A percentile compares a stretch with the other conserved stretches of the same genome.
These are phyloP conservation scores for Sextonia rubra DNA, from an alignment of 164 flowering plant species.

Conservation along the genomic window DNA sequence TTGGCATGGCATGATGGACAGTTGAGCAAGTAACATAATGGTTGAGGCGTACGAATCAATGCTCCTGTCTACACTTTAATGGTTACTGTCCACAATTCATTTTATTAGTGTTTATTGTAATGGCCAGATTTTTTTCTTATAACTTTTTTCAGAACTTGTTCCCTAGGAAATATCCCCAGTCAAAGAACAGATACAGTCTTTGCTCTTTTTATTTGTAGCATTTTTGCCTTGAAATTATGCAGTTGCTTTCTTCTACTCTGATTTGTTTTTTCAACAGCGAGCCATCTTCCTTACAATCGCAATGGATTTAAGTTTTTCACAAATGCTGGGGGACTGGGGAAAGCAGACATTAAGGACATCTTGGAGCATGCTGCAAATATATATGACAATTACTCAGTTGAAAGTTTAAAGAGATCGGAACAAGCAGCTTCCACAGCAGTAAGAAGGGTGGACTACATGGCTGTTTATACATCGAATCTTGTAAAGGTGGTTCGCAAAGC, in stretches of 20 bases:
- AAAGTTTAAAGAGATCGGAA: conserved; percentile 32
- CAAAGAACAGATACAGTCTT: no score
- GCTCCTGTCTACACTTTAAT: not conserved
- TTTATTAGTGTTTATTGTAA: not conserved
- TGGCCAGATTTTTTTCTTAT: not conserved
- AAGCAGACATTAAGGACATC: conserved; percentile 86
- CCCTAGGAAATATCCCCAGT: not conserved
- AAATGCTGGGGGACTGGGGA: conserved; percentile 88
- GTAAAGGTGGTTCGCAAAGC: conserved; percentile 91
- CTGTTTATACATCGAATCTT: conserved; percentile 73
- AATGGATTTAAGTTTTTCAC: conserved; percentile 98
- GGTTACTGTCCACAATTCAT: not conserved
- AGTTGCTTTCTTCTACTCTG: not conserved
- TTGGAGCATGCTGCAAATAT: conserved; percentile 80
- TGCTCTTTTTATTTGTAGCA: no score
- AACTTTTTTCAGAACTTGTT: not conserved
- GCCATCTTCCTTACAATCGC: conserved; percentile 97
- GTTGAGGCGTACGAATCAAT: not conserved
- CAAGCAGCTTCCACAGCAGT: conserved; percentile 39
- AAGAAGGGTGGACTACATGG: conserved; percentile 86
- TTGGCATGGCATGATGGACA: not conserved
- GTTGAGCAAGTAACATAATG: not conserved
- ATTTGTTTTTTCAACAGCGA: conserved; percentile 55
- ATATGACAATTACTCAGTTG: conserved; percentile 42
- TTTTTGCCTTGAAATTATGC: not conserved